Percentiles rank a stretch among this genome's conserved stretches.
These are phyloP conservation scores for Priceomyces fermenticarens DNA, from an alignment of 805 yeast genomes.

Conservation along the genomic window DNA sequence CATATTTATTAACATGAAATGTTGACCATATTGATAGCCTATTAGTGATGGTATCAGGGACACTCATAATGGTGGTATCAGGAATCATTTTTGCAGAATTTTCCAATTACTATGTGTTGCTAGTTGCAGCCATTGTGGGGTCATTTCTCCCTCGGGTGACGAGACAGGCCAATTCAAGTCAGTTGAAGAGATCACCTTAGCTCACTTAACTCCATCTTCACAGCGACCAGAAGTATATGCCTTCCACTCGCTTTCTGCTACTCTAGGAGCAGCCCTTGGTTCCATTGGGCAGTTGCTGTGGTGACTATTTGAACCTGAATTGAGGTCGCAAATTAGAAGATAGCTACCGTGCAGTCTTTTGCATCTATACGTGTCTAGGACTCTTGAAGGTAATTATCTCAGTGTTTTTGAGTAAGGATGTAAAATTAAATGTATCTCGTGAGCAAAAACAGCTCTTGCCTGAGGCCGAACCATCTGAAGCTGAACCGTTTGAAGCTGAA, in stretches of 20 bases:
- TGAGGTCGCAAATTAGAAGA: slow-evolving; percentile 28
- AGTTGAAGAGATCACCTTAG: slow-evolving; percentile 78
- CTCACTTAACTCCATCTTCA: slow-evolving; percentile 66
- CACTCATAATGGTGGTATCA: slow-evolving; percentile 63
- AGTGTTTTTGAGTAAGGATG: slow-evolving; percentile 47
- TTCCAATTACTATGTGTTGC: slow-evolving; percentile 51
- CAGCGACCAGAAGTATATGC: slow-evolving; percentile 75
- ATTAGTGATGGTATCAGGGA: slow-evolving; percentile 58
- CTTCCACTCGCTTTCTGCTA: slow-evolving; percentile 64
- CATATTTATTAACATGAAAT: slow-evolving; percentile 71
- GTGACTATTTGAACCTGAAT: slow-evolving; percentile 43
- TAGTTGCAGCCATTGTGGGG: slow-evolving; percentile 80
- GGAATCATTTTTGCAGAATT: slow-evolving; percentile 61
- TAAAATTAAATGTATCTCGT: slow-evolving; percentile 43
- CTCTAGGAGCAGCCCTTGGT: slow-evolving; percentile 75
- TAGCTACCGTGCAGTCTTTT: slow-evolving; percentile 58
- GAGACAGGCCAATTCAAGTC: slow-evolving; percentile 91
- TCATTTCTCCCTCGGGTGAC: slow-evolving; percentile 84
- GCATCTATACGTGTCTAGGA: slow-evolving; percentile 55
- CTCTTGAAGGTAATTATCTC: slow-evolving; percentile 48
- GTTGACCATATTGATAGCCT: slow-evolving; percentile 73
- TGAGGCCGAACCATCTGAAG: no score
- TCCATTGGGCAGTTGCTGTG: slow-evolving; percentile 61
- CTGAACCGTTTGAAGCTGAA: no score
- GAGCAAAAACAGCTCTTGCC: slow-evolving; percentile 4